Conservation (phyloP, 805 yeast species). For the Lipomyces sp. region DNA sequence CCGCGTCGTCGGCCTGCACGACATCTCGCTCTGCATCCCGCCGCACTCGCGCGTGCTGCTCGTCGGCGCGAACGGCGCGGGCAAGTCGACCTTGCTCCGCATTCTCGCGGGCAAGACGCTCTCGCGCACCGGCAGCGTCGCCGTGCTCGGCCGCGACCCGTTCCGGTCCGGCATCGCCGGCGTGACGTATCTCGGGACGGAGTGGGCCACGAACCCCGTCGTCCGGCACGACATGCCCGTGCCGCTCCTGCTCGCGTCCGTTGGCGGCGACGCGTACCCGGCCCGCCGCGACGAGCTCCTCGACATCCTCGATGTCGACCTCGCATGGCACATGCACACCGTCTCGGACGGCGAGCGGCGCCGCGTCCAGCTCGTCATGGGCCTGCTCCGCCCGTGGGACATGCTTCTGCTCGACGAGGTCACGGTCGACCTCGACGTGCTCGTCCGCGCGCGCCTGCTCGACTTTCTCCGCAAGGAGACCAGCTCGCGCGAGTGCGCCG, state of each 20-base stretch:
- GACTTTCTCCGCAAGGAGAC: slow-evolving; percentile 75
- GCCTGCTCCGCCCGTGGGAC: slow-evolving; percentile 86
- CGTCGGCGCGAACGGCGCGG: slow-evolving; percentile 91
- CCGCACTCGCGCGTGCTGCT: slow-evolving; percentile 73
- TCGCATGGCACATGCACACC: slow-evolving; percentile 86
- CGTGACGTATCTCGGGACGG: slow-evolving; percentile 85
- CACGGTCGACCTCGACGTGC: slow-evolving; percentile 92
- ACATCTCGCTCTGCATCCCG: slow-evolving; percentile 59
- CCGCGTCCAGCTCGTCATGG: slow-evolving; percentile 92
- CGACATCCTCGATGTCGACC: slow-evolving; percentile 76
- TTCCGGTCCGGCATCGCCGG: slow-evolving; percentile 56
- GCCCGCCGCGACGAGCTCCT: slow-evolving; percentile 76
- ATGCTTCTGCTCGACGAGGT: slow-evolving; percentile 89
- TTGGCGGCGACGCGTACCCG: slow-evolving; percentile 73
- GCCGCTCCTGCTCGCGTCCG: slow-evolving; percentile 65
- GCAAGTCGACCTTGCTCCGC: slow-evolving; percentile 83
- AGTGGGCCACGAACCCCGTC: slow-evolving; percentile 91
- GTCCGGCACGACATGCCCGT: slow-evolving; percentile 92
- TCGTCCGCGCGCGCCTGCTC: slow-evolving; percentile 75
- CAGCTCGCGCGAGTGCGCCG: slow-evolving; percentile 60
- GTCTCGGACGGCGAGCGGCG: slow-evolving; percentile 95
- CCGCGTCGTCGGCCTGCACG: slow-evolving; percentile 61
- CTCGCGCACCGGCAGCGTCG: slow-evolving; percentile 65
- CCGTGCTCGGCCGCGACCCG: slow-evolving; percentile 83
- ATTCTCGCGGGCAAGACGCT: slow-evolving; percentile 89